phyloP scores from a whole-genome alignment of 768 basidiomycete genomes.

The Symmetrospora coprosmae region DNA sequence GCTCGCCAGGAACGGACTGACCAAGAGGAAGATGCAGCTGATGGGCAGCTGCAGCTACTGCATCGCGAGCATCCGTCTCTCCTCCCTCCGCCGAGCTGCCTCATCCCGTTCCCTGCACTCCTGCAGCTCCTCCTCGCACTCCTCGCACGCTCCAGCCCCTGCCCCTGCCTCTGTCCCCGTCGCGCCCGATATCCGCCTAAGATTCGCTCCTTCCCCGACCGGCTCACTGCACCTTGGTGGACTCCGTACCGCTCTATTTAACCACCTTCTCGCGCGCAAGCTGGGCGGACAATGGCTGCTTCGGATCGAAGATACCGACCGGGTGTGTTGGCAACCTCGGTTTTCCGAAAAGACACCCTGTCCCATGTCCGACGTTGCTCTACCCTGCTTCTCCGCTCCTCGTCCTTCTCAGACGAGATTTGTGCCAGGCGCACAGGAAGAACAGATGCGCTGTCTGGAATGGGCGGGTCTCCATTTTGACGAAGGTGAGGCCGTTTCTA shows the following conservation, averaged over 20 bases:
- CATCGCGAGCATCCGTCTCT: not conserved
- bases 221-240: constrained; percentile 89
- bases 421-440: constrained; percentile 72
- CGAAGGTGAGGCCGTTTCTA: constrained; percentile 48
- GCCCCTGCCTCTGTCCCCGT: not conserved
- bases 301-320: constrained; percentile 88
- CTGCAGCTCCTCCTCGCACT: not conserved
- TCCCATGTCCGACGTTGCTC: too few relatives aligned
- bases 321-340: constrained; percentile 45
- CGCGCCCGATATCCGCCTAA: constrained; percentile 43
- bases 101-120: not conserved
- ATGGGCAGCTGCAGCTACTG: too few relatives aligned
- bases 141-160: not conserved
- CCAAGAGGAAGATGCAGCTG: not conserved
- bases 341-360: too few relatives aligned
- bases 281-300: constrained; percentile 77
- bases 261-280: constrained; percentile 69
- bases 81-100: not conserved
- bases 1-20: too few relatives aligned
- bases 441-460: constrained; percentile 55
- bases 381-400: not conserved
- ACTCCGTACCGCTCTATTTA: constrained; percentile 82
- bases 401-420: constrained; percentile 48
- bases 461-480: constrained; percentile 92
- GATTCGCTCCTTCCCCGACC: constrained; percentile 95